These are phyloP conservation scores for Vigna hirtella DNA, from an alignment of 306 rosid species.

Conservation along the genomic window DNA sequence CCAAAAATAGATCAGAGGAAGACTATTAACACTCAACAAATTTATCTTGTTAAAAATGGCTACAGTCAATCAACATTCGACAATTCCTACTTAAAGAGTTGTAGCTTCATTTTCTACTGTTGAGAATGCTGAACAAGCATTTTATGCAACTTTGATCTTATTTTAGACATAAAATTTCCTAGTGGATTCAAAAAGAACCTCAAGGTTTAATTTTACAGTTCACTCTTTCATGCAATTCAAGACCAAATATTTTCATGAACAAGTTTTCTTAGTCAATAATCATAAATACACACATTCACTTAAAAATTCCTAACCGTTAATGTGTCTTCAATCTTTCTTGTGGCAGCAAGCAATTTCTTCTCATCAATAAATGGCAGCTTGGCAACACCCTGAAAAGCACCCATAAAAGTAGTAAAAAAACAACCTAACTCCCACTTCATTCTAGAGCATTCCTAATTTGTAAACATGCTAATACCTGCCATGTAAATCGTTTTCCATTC, in stretches of 20 bases:
- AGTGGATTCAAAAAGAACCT: neutral
- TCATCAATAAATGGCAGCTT: slow-evolving; percentile 87
- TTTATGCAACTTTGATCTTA: slow-evolving; percentile 28
- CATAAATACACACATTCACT: neutral
- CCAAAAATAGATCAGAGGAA: slow-evolving; percentile 26
- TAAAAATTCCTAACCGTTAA: slow-evolving; percentile 61
- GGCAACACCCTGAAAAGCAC: slow-evolving; percentile 68
- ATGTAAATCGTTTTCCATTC: slow-evolving; percentile 89
- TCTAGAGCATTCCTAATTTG: slow-evolving; percentile 18
- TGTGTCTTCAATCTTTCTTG: slow-evolving; percentile 74
- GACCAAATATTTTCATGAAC: slow-evolving; percentile 15
- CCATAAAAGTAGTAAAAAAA: slow-evolving; percentile 22
- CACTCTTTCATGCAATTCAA: slow-evolving; percentile 35
- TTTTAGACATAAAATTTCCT: slow-evolving; percentile 19
- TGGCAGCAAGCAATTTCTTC: slow-evolving; percentile 67
- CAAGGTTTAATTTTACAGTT: slow-evolving; percentile 23
- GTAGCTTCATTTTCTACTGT: slow-evolving; percentile 27
- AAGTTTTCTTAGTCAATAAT: slow-evolving; percentile 4
- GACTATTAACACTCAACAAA: slow-evolving; percentile 1
- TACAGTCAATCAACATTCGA: slow-evolving; percentile 27
- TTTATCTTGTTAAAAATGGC: slow-evolving; percentile 9
- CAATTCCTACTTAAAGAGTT: slow-evolving; percentile 33
- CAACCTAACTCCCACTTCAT: slow-evolving; percentile 21
- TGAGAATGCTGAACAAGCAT: slow-evolving; percentile 21
- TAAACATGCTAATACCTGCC: slow-evolving; percentile 67